Evolutionary conservation across 2,329 filamentous ascomycete genomes (phyloP), one percentile per base, ranked within the genome.

Genomic region (Bipolaris zeicola): DNA sequence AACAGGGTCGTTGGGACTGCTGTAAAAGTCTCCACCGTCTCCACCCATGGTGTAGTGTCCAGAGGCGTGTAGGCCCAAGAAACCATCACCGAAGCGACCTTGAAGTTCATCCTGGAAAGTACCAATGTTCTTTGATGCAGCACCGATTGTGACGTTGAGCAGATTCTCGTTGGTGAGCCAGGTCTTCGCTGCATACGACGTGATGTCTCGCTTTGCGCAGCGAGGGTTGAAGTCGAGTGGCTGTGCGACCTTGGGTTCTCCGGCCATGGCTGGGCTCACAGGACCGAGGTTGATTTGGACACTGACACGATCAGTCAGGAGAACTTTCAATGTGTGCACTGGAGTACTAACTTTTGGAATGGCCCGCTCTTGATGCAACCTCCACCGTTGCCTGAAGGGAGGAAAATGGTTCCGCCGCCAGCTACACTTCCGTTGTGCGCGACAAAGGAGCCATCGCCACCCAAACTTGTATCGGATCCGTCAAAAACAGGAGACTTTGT

Each of bases 131-230:
- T 34, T 48, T 1, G 56, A 58, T 37, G 83, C 83, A 60, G 82
- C 79, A 57, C 86, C 85, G 34, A 85, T 65, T 13, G 82, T 79
- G 2, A 82, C 81, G 55, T 79, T 76, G 63, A 57, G 41, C 2
- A 68, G 39, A 36, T 84, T 79, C 2, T 71, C 53, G 1, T 37
- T 26, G 3, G 58, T 64, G 3, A 60, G 43, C 60, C 60, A 63
- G 3, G 50, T 57, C 4, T 44, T 28, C 1, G 55, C 55, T 1
- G 60, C 50, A 10, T 61, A 70, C 1, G 69, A 69, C 43, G 74
- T 71, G 28, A 77, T 56, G 44, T 76, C 71, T 7, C 75, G 68
- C 22, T 68, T 65, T 6, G 75, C 42, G 44, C 75, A 78, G 11
- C 74, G 67, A 4, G 70, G 69, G 28, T 75, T 71, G 31, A 61